Conservation (phyloP, 495 filamentous ascomycete species). For the Xylaria scruposa region DNA sequence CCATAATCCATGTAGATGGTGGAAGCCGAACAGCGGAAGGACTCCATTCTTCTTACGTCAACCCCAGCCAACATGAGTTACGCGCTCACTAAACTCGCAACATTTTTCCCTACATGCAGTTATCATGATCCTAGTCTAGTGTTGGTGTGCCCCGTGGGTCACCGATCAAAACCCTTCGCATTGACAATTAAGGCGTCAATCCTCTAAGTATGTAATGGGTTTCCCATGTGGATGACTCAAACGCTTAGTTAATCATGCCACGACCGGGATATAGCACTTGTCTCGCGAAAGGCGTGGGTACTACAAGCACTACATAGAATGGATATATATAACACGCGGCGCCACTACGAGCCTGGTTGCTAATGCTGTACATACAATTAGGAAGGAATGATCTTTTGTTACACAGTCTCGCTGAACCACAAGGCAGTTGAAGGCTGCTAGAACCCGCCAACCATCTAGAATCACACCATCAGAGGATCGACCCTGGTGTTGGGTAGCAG, state of each 20-base stretch:
- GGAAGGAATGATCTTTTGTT: background rate
- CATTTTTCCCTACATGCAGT: background rate
- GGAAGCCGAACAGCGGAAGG: slow-evolving; percentile 11
- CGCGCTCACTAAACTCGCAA: slow-evolving; percentile 2
- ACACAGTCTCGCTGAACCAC: background rate
- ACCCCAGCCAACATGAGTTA: background rate
- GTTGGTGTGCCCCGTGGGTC: slow-evolving; percentile 7
- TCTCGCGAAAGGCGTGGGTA: slow-evolving; percentile 20
- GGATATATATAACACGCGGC: slow-evolving; percentile 15
- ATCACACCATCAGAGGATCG: background rate
- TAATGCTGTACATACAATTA: background rate
- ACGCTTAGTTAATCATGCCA: slow-evolving; percentile 1
- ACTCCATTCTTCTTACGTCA: slow-evolving; percentile 21
- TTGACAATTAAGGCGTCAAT: slow-evolving; percentile 2
- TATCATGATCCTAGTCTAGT: slow-evolving; percentile 5
- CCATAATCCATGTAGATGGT: slow-evolving; percentile 8
- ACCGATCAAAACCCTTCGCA: slow-evolving; percentile 2
- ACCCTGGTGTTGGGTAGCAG: background rate
- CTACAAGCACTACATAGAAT: slow-evolving; percentile 4
- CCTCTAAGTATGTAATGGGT: background rate
- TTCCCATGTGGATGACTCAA: slow-evolving; percentile 19
- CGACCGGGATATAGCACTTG: slow-evolving; percentile 15
- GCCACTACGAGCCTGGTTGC: background rate
- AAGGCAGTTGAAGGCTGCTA: background rate
- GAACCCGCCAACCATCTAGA: background rate